phyloP scores from a whole-genome alignment of 495 filamentous ascomycete genomes.

The Copromyces sp. region DNA sequence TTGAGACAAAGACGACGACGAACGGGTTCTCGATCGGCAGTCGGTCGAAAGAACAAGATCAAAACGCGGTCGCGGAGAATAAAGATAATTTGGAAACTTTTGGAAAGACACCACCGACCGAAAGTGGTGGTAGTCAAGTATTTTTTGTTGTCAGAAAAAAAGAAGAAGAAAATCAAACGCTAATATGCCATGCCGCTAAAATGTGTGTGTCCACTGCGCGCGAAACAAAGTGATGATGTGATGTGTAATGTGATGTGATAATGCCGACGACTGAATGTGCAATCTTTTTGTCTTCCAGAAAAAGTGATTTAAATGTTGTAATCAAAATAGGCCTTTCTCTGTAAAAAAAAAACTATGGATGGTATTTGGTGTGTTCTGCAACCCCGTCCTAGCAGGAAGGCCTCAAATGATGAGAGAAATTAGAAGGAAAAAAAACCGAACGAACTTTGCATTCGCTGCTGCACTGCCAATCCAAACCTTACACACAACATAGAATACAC shows the following conservation, averaged over 20 bases:
- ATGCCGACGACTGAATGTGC: background rate
- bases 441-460: background rate
- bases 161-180: background rate
- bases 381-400: background rate
- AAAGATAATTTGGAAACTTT: background rate
- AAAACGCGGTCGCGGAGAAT: background rate
- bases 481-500: background rate
- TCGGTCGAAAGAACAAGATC: background rate
- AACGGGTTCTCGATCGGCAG: background rate
- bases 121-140: background rate
- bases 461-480: background rate
- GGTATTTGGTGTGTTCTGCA: background rate
- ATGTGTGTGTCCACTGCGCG: background rate
- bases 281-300: background rate
- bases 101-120: background rate
- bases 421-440: background rate
- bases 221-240: background rate
- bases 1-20: background rate
- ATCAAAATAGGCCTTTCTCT: background rate
- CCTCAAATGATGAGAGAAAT: background rate
- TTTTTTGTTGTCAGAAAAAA: background rate
- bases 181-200: background rate
- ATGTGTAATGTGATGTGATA: background rate
- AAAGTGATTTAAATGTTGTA: background rate
- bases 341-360: background rate